Percentiles rank a stretch among this genome's conserved stretches.
Conservation (phyloP, 441 rosid genomes). For the Isatis lusitanica region DNA sequence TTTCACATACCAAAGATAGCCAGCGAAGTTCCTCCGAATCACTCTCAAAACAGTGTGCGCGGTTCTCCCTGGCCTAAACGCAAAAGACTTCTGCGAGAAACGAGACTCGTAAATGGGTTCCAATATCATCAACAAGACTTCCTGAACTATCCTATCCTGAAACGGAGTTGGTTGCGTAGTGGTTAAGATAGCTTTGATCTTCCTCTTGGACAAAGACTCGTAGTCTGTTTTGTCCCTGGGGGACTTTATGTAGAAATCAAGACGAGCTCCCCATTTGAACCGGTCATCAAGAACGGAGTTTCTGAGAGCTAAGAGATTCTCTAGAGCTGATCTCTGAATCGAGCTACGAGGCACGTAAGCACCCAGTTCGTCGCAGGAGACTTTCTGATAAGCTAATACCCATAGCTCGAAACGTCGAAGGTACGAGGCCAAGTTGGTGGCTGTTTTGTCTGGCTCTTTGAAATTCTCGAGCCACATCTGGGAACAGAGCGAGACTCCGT, state of each 20-base stretch:
- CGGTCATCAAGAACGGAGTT: conserved; percentile 92
- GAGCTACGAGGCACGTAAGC: conserved; percentile 84
- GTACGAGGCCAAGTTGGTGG: conserved; percentile 60
- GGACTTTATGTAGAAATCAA: conserved; percentile 80
- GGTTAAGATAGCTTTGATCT: conserved; percentile 81
- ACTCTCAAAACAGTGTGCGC: conserved; percentile 86
- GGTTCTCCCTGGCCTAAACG: conserved; percentile 88
- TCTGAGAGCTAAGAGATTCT: conserved; percentile 74
- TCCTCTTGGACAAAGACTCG: conserved; percentile 82
- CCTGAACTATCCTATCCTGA: conserved; percentile 93
- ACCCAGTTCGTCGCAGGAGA: conserved; percentile 78
- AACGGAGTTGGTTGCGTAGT: conserved; percentile 85
- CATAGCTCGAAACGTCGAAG: conserved; percentile 83
- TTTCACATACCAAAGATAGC: conserved; percentile 85
- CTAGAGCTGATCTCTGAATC: conserved; percentile 71
- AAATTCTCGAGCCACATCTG: conserved; percentile 95
- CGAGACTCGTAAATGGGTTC: conserved; percentile 87
- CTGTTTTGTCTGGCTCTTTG: conserved; percentile 61
- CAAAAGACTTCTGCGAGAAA: conserved; percentile 86
- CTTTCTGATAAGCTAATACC: conserved; percentile 93
- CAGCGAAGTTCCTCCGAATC: conserved; percentile 81
- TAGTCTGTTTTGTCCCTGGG: conserved; percentile 85
- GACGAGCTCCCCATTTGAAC: conserved; percentile 94
- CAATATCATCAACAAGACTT: conserved; percentile 77
- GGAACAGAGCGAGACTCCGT: conserved; percentile 85